Percentiles rank a stretch among this genome's conserved stretches.
phyloP scores from a whole-genome alignment of 2,329 filamentous ascomycete species.

The Aspergillus fijiensis region DNA sequence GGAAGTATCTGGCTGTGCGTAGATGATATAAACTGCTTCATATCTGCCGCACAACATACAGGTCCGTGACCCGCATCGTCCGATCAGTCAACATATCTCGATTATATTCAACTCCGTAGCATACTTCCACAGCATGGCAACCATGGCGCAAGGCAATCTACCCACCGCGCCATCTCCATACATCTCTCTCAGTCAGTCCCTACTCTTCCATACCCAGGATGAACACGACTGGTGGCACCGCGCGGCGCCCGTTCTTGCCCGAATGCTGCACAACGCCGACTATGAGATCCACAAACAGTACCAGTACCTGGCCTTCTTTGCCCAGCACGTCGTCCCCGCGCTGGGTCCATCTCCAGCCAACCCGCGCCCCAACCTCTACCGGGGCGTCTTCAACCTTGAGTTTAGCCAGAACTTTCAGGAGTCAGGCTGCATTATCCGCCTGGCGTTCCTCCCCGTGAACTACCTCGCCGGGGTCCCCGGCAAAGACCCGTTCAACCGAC shows the following conservation, averaged over 20 bases:
- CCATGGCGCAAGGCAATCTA: not conserved
- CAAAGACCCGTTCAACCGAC: not conserved
- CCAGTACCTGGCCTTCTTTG: not conserved
- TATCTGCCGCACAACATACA: too few species aligned
- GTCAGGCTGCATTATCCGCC: not conserved
- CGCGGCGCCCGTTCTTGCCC: not conserved
- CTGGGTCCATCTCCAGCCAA: not conserved
- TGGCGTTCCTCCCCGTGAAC: not conserved
- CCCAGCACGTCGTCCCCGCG: not conserved
- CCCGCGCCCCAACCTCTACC: not conserved
- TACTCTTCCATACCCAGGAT: not conserved
- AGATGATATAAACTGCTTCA: not conserved
- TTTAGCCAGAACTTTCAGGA: slow-evolving; percentile 1
- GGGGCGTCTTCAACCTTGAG: not conserved
- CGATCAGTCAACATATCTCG: rapidly evolving
- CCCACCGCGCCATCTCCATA: not conserved
- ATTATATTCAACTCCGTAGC: not conserved
- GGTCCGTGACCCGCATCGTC: not conserved
- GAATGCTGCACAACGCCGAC: not conserved
- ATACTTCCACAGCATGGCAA: not conserved
- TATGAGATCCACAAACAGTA: not conserved
- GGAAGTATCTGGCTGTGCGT: too few species aligned
- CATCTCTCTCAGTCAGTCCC: not conserved
- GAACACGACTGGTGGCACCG: not conserved
- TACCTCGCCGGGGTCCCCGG: not conserved